Conservation (phyloP, 2,329 filamentous ascomycete species). For the Aaosphaeria arxii region DNA sequence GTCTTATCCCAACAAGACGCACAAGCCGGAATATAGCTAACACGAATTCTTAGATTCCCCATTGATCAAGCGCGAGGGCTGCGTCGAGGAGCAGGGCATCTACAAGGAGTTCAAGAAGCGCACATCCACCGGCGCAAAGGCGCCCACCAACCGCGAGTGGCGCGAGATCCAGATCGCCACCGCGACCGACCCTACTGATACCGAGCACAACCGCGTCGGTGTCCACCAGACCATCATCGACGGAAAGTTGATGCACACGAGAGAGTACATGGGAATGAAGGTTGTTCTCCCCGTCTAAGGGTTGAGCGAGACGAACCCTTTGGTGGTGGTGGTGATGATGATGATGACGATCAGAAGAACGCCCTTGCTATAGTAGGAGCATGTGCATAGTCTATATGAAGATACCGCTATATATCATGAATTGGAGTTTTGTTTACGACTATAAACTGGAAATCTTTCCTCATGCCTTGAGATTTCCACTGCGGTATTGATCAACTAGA, state of each 20-base stretch:
- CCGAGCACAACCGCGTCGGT: conserved; percentile 17
- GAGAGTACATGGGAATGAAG: conserved; percentile 22
- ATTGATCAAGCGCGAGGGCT: conserved; percentile 18
- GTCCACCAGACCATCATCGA: conserved; percentile 19
- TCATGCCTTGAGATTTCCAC: too few relatives aligned
- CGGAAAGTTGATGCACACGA: conserved; percentile 18
- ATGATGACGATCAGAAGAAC: too few relatives aligned
- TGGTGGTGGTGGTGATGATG: too few relatives aligned
- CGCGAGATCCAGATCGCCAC: conserved; percentile 20
- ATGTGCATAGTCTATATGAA: too few relatives aligned
- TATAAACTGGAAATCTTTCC: too few relatives aligned
- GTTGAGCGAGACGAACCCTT: too few relatives aligned
- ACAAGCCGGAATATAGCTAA: background rate
- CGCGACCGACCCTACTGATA: conserved; percentile 20
- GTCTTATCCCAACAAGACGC: background rate
- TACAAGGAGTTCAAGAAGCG: conserved; percentile 20
- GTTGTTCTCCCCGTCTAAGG: conserved; percentile 17
- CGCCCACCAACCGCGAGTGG: conserved; percentile 19
- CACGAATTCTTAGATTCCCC: conserved; percentile 11
- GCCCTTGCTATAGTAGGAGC: too few relatives aligned
- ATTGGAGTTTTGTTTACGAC: too few relatives aligned
- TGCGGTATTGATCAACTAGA: too few relatives aligned
- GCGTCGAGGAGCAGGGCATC: conserved; percentile 18
- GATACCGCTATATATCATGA: too few relatives aligned
- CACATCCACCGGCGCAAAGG: conserved; percentile 11